Base-by-base conservation (phyloP, 2,329 filamentous ascomycete species). In the Trichoderma hamatum region DNA sequence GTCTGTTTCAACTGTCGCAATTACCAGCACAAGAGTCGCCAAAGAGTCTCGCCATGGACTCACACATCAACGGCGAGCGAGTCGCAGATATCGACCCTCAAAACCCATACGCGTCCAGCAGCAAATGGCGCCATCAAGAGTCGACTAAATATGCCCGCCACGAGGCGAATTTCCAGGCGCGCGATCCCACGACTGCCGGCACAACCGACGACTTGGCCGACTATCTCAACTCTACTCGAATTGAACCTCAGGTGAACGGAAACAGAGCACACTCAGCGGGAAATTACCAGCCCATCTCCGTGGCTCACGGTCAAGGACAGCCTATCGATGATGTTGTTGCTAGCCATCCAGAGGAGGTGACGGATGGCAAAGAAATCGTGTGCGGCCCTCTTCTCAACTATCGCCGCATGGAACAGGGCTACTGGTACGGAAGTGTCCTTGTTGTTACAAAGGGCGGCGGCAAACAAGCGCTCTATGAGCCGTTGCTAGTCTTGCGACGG, bases 381-480 rank as follows among this genome's bases (percentile, higher is more conserved):
- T 90, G 88, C 73, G 92, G 92, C 0, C 92, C 92, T 24, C 81
- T 95, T 72, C 81, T 95, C 71, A 95, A 95, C 80, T 95, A 94
- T 78, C 85, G 90, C 72, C 87, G 88, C 75, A 94, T 91, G 88
- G 88, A 90, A 72, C 87, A 90, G 74, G 85, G 85, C 32, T 81
- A 80, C 51, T 98, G 95, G 94, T 84, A 92, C 74, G 94, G 95
- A 69, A 97, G 93, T 78, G 92, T 97, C 9, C 82, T 97, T 74
- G 82, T 97, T 61, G 93, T 97, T 64, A 92, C 90, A 19, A 89
- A 86, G 63, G 91, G 93, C 5, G 91, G 91, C 28, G 89, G 85
- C 69, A 80, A 87, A 75, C 82, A 83, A 24, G 85, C 88, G 71
- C 84, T 86, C 1, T 78, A 83, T 64, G 82, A 85, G 71, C 88